Evolutionary conservation across 192 early-diverging fungal genomes (phyloP).

Genomic region (Phlyctochytrium planicorne): DNA sequence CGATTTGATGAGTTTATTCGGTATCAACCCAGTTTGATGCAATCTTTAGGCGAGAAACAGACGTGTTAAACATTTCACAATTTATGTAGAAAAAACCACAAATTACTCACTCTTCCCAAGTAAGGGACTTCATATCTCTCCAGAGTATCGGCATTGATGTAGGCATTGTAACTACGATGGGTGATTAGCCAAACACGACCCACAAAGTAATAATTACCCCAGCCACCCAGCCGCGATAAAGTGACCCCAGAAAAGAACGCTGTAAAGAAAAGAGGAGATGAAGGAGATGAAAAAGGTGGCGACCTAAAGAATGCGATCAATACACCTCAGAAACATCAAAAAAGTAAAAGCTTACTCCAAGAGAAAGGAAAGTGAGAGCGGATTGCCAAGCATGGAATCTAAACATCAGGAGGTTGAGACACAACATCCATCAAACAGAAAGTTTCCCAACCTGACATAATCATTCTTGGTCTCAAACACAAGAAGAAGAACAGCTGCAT

Average conservation of each 20-base stretch:
- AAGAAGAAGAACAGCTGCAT: conserved; percentile 64
- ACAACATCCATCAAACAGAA: neutral
- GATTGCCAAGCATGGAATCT: conserved; percentile 68
- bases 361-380: conserved; percentile 13
- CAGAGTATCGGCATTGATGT: conserved; percentile 66
- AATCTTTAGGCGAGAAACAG: conserved; percentile 21
- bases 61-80: neutral
- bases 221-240: conserved; percentile 41
- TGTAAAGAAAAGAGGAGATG: conserved; percentile 41
- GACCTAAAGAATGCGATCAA: neutral
- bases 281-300: conserved; percentile 32
- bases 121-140: conserved; percentile 71
- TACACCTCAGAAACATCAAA: neutral
- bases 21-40: conserved; percentile 68
- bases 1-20: conserved; percentile 56
- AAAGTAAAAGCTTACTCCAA: conserved; percentile 22
- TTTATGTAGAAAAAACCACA: neutral
- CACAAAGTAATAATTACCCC: no score
- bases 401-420: no score
- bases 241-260: conserved; percentile 44
- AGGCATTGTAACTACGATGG: conserved; percentile 58
- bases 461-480: conserved; percentile 76
- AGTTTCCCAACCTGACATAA: conserved; percentile 46
- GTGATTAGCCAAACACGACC: neutral
- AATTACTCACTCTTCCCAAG: conserved; percentile 45